These are phyloP conservation scores for Herpotrichia juniperi DNA, from an alignment of 2,329 filamentous ascomycete genomes.

Conservation along the genomic window DNA sequence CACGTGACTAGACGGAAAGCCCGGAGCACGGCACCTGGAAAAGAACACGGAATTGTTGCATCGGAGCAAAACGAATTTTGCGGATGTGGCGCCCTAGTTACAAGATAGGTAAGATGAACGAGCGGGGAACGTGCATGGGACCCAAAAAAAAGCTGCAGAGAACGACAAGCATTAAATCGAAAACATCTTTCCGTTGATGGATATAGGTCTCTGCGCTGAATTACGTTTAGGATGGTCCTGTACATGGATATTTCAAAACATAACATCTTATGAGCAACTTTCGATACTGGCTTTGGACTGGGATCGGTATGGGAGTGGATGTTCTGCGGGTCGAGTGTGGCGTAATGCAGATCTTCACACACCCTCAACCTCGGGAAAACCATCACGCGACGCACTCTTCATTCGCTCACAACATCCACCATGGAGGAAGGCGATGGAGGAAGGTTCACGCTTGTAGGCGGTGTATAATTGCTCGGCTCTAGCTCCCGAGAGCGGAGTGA, in stretches of 20 bases:
- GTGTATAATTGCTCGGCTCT: neutral
- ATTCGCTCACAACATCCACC: neutral
- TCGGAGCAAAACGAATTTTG: constrained; percentile 1
- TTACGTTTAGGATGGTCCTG: no score
- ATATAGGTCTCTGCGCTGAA: no score
- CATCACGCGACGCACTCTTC: neutral
- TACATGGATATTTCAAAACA: no score
- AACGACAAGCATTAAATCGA: neutral
- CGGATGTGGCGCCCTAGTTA: neutral
- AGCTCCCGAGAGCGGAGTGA: neutral
- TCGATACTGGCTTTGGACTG: no score
- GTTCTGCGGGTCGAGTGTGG: neutral
- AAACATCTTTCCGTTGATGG: no score
- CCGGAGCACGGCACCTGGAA: no score
- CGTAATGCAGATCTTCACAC: neutral
- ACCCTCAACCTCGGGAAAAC: neutral
- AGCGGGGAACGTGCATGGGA: constrained; percentile 1
- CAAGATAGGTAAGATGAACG: constrained; percentile 1
- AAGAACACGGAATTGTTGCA: neutral
- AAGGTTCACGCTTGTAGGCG: neutral
- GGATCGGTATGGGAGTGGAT: no score
- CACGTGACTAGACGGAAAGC: no score
- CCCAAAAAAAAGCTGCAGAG: neutral
- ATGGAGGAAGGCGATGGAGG: neutral
- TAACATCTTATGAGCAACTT: no score